Evolutionary conservation across 768 basidiomycete genomes (phyloP).

Genomic region (Fomitopsis serialis): DNA sequence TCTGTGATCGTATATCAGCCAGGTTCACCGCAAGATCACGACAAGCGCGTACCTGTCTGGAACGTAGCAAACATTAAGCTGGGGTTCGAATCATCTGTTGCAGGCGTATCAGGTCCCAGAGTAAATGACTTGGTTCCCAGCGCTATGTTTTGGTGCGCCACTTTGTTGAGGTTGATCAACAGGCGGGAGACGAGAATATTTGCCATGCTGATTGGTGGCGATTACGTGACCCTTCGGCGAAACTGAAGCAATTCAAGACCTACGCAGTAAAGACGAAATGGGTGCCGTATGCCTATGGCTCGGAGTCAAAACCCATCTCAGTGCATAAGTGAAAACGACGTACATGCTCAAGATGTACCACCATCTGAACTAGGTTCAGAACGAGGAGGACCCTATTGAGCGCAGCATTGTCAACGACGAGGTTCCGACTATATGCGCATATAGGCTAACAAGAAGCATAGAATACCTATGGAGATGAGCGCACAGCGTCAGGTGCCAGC

Average conservation of each 20-base stretch:
- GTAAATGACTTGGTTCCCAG: not conserved
- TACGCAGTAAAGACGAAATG: not conserved
- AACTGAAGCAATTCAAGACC: not conserved
- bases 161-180: not conserved
- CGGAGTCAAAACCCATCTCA: not conserved
- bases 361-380: not conserved
- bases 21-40: no score
- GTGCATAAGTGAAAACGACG: not conserved
- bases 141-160: not conserved
- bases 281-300: not conserved
- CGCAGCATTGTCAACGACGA: not conserved
- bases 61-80: no score
- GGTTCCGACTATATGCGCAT: not conserved
- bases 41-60: no score
- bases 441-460: not conserved
- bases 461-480: not conserved
- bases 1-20: no score
- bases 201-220: not conserved
- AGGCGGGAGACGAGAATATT: not conserved
- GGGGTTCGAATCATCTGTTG: no score
- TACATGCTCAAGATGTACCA: not conserved
- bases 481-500: not conserved
- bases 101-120: not conserved
- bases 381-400: not conserved
- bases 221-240: not conserved